Conservation (phyloP, 371 early-diverging fungal species). For the Phascolomyces articulosus region DNA sequence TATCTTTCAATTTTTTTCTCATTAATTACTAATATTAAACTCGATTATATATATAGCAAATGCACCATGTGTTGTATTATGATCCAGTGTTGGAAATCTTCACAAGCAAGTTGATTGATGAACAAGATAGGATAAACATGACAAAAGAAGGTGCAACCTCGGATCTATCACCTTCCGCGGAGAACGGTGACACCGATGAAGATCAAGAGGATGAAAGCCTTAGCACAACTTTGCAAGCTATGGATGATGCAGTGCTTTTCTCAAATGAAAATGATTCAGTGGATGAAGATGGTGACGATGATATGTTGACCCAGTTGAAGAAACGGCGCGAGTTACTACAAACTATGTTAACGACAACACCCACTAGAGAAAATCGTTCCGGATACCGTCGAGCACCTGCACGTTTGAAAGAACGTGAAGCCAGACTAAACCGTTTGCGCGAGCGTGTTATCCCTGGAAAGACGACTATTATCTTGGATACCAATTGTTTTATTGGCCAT, state of each 20-base stretch:
- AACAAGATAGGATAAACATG: not conserved
- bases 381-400: conserved; percentile 28
- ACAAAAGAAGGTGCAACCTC: not conserved
- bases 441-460: conserved; percentile 50
- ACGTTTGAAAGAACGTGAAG: conserved; percentile 37
- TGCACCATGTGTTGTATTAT: conserved; percentile 33
- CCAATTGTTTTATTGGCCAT: conserved; percentile 70
- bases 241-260: conserved; percentile 47
- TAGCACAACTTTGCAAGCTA: conserved; percentile 26
- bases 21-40: no score
- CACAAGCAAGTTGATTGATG: conserved; percentile 16
- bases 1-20: no score
- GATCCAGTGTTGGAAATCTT: conserved; percentile 45
- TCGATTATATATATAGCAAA: conserved; percentile 25
- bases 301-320: conserved; percentile 47
- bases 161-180: not conserved
- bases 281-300: conserved; percentile 42
- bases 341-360: conserved; percentile 26
- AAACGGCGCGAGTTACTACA: conserved; percentile 45
- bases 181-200: not conserved
- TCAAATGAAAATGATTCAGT: conserved; percentile 31
- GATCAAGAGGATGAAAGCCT: not conserved
- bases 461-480: conserved; percentile 65
- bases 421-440: conserved; percentile 30
- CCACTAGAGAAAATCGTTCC: conserved; percentile 15